Evolutionary conservation across 768 basidiomycete species (phyloP), one percentile per base, ranked within the genome.

Genomic region (Lepiota brunneoincarnata): DNA sequence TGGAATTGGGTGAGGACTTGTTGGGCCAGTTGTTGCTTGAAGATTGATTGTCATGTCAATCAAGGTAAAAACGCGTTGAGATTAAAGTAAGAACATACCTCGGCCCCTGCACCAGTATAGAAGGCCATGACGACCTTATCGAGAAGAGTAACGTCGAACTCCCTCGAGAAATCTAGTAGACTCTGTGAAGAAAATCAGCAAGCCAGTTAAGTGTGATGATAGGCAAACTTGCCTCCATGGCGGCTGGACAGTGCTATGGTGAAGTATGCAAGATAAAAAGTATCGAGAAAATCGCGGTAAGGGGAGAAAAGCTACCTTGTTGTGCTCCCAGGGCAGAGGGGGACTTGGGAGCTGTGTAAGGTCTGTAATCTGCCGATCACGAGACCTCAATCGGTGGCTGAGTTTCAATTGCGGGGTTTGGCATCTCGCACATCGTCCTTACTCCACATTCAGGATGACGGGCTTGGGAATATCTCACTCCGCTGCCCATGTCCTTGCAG

Each of bases 61-160:
- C 51, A 51, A 51, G 53, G 23, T 9, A 57, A 40, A 35, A 47
- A 61, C 54, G 56, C 54, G 58, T 17, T 39, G 43, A 54, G 42
- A 38, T 20, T 35, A 12, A 47, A 39, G 26, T 48, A 18, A 34
- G 46, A 21, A 64, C 80, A 40, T 53, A 97, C 96, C 78, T 97
- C 91, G 54, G 82, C 75, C 21, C 93, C 93, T 6, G 77, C 69
- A 28, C 94, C 88, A 14, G 90, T 86, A 75, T 93, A 97, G 68
- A 98, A 89, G 49, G 92, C 83, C 75, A 87, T 87, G 45, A 93
- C 92, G 64, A 98, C 91, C 72, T 87, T 90, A 76, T 99, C 97
- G 72, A 98, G 79, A 58, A 98, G 81, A 58, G 78, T 72, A 69
- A 97, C 86, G 80, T 98, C 94, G 72, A 98, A 91, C 65, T 96